Base-by-base conservation (phyloP, 805 yeast genomes). In the Wickerhamiella brachini region DNA sequence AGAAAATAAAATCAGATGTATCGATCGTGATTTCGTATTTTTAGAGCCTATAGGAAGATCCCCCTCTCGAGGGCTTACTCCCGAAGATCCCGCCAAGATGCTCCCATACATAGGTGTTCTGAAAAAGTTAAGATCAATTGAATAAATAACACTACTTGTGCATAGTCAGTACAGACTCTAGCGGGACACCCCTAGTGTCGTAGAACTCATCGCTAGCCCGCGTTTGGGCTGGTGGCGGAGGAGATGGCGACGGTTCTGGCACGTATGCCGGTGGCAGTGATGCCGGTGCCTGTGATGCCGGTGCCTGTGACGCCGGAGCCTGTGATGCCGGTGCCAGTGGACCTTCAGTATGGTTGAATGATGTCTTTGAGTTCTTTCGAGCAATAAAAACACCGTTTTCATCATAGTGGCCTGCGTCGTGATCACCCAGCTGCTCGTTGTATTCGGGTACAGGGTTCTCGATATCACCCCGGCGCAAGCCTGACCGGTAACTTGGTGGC, bases 391-490 rank as follows among this genome's bases (percentile, higher is more conserved):
- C 47, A 10, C 59, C 59, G 31, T 54, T 15, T 9, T 38, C 49
- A 42, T 56, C 57, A 47, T 56, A 56, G 24, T 23, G 38, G n/a
- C 59, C 59, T 10, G 54, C 53, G 39, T 56, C 59, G 10, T 26
- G 38, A 6, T 53, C 56, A 34, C 55, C 54, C 10, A 52, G 53
- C 24, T 47, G n/a, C 3, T 56, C 52, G 41, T 54, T 50, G 51
- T 56, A 56, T 8, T 53, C 41, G 4, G 59, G 59, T 23, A 56
- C 59, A 0, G 59, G 56, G 43, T 54, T 54, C 29, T 41, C 44
- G 34, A 49, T 52, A 26, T 43, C 56, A 23, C 29, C 49, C 9
- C 29, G 24, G 9, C 42, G 43, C 9, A 42, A 44, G 15, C 26
- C 37, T 5, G 24, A 17, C 15, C 48, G 17, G 20, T 47, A 37